A percentile compares a stretch with the other conserved stretches of the same genome.
phyloP scores from a whole-genome alignment of 345 rosid genomes.

The Diplotaxis tenuifolia region DNA sequence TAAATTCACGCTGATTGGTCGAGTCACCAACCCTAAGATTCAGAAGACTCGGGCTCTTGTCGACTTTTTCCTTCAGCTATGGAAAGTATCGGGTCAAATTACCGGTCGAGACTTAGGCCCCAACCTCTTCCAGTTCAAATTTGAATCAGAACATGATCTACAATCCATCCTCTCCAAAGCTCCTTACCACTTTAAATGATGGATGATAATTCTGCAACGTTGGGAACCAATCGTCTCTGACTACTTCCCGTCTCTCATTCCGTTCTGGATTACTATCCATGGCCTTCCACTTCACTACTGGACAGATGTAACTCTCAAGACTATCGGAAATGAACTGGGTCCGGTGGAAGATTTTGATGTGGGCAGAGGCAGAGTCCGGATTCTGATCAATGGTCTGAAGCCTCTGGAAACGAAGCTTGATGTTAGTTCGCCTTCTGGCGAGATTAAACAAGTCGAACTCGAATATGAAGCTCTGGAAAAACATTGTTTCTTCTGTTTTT shows the following conservation, averaged over 20 bases:
- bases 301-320: not conserved
- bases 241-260: not conserved
- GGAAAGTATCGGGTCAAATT: not conserved
- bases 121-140: not conserved
- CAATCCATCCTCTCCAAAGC: not conserved
- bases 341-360: not conserved
- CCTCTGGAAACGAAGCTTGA: too few species aligned
- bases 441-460: too few species aligned
- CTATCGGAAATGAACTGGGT: not conserved
- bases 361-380: not conserved
- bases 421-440: too few species aligned
- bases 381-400: too few species aligned
- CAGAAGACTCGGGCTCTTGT: not conserved
- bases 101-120: not conserved
- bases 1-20: not conserved
- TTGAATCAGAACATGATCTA: not conserved
- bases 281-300: not conserved
- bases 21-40: not conserved
- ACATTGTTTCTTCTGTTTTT: too few species aligned
- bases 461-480: too few species aligned
- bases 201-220: not conserved
- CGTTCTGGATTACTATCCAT: not conserved
- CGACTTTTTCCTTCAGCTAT: not conserved
- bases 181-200: not conserved
- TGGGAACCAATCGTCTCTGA: not conserved